Evolutionary conservation across 2,329 filamentous ascomycete species (phyloP).

Genomic region (Aspergillus unguis): DNA sequence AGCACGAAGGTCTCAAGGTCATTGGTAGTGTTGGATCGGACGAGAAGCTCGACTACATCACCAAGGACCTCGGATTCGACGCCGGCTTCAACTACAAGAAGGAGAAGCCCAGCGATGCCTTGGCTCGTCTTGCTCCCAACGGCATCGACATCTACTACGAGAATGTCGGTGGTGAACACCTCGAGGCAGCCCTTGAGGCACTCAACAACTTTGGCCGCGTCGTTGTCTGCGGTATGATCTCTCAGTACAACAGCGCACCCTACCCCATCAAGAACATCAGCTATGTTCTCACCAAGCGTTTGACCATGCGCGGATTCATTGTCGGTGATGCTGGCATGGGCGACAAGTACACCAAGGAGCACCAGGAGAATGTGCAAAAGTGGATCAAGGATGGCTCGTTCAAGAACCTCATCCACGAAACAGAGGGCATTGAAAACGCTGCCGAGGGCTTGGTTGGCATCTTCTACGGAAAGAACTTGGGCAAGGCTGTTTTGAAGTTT

Average conservation of each 20-base stretch:
- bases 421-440: conserved; percentile 73
- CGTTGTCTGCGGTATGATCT: conserved; percentile 65
- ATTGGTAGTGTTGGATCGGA: conserved; percentile 78
- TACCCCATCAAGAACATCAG: conserved; percentile 67
- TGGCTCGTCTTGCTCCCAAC: conserved; percentile 67
- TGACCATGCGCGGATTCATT: conserved; percentile 72
- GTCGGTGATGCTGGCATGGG: conserved; percentile 65
- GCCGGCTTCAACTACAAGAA: conserved; percentile 85
- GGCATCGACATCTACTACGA: conserved; percentile 83
- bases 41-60: conserved; percentile 74
- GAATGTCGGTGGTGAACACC: conserved; percentile 72
- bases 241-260: conserved; percentile 69
- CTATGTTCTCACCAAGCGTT: conserved; percentile 62
- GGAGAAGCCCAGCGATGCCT: conserved; percentile 65
- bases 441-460: conserved; percentile 71
- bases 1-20: conserved; percentile 73
- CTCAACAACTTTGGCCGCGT: conserved; percentile 67
- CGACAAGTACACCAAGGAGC: conserved; percentile 63
- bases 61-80: conserved; percentile 67
- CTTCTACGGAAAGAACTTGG: conserved; percentile 76
- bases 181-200: conserved; percentile 63
- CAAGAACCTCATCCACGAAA: conserved; percentile 66
- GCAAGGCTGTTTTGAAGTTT: conserved; percentile 77
- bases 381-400: conserved; percentile 75
- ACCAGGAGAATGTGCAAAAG: conserved; percentile 70